These are phyloP conservation scores for Rhizopus sp. DNA, from an alignment of 371 early-diverging fungal genomes.

Conservation along the genomic window DNA sequence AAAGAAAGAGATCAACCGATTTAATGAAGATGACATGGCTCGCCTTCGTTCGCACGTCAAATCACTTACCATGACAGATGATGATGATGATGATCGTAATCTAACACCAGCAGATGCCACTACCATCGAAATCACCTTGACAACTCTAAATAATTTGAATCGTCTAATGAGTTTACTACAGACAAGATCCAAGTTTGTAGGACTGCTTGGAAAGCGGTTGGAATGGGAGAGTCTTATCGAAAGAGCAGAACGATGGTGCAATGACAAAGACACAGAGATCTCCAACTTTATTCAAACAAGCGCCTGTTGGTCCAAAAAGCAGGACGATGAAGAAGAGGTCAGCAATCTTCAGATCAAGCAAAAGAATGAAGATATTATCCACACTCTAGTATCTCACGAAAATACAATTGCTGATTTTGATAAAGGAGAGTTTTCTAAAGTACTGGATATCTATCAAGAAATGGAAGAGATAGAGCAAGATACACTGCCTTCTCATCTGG, in stretches of 20 bases:
- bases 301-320: conserved; percentile 18
- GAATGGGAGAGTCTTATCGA: conserved; percentile 35
- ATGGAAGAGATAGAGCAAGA: conserved; percentile 29
- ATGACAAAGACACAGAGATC: conserved; percentile 13
- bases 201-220: conserved; percentile 24
- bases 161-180: conserved; percentile 28
- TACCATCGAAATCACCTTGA: conserved; percentile 50
- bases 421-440: conserved; percentile 27
- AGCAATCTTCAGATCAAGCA: conserved; percentile 13
- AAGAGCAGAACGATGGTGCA: conserved; percentile 9
- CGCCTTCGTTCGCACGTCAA: conserved; percentile 50
- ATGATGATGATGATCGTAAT: conserved; percentile 12
- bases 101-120: conserved; percentile 52
- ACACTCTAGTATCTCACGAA: conserved; percentile 21
- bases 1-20: conserved; percentile 47
- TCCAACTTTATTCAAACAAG: conserved; percentile 15
- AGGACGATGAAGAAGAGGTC: conserved; percentile 3
- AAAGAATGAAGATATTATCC: conserved; percentile 23
- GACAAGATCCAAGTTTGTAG: conserved; percentile 23
- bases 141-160: conserved; percentile 38
- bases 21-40: conserved; percentile 55
- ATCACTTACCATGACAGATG: conserved; percentile 26
- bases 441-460: conserved; percentile 34
- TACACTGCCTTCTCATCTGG: conserved; percentile 29
- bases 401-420: conserved; percentile 33